Evolutionary conservation across 2,329 filamentous ascomycete species (phyloP), one percentile per base, ranked within the genome.

Genomic region (Stemphylium beticola): DNA sequence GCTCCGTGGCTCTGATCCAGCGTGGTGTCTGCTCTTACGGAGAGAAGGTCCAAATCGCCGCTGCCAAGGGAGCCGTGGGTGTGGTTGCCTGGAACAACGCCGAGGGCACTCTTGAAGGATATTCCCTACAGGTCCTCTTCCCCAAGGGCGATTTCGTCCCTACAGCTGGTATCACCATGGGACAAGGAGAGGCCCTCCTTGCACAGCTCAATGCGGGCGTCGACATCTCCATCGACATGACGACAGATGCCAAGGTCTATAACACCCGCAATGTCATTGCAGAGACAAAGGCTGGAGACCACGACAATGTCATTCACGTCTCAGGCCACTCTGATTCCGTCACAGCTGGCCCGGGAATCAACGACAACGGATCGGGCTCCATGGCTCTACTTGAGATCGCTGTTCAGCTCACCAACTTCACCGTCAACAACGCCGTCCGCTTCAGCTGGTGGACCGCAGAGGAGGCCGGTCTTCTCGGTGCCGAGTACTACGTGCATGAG

Each of bases 311-410:
- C 41, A 80, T 84, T 44, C 68, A 72, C 36, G 72, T 87, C 12
- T 85, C 85, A 37, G 85, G 81, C 2, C 86, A 88, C 72, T 82
- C 81, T 15, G 86, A 88, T 73, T 85, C 82, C 6, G 85, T 88
- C 17, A 77, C 79, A 24, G 81, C 79, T 3, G 86, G 86, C 0
- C 85, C 86, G 1, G 89, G 89, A 17, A 91, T 92, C 80, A 92
- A 92, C 72, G 89, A 92, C 64, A 88, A 92, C 66, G 89, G 89
- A 41, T 87, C 86, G 3, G 89, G 89, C 50, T 85, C 82, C 31
- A 81, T 86, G 57, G 81, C 81, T 20, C 78, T 87, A 45, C 78
- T 88, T 8, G 84, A 85, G 47, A 78, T 86, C 26, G 86, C 86
- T 9, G 80, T 81, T 22, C 80, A 82, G 79, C 56, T 93, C 80